Evolutionary conservation across 176 grass and related monocot genomes (phyloP), one percentile per base, ranked within the genome.

Genomic region (Thalia dealbata): DNA sequence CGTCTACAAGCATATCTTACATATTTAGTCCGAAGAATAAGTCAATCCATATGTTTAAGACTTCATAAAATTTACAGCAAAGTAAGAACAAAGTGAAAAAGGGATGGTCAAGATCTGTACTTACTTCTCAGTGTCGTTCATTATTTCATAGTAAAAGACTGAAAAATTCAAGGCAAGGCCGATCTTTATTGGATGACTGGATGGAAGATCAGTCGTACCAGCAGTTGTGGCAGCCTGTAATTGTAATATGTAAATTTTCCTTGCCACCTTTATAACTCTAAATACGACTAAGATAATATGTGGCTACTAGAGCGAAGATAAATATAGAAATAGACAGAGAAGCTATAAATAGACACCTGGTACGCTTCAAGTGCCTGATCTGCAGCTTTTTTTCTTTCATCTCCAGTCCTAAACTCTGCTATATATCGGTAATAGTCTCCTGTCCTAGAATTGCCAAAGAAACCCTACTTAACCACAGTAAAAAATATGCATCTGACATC

Each of bases 371-470:
- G 84, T 70, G 93, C 85, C 84, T 92, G 89, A 41, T 96, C 86
- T 16, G 84, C 79, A 26, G 78, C 81, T 61, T 86, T 81, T 52
- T 90, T 92, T 84, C 82, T 90, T 85, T 92, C 87, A 84, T 79
- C 84, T 32, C 71, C 89, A 84, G 60, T 63, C 69, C 88, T 92
- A 78, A 90, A 92, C 75, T 96, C 93, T 64, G 89, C 86, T 80
- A 96, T 77, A 71, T 92, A 96, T 45, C 87, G 73, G 41, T 96
- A 96, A 72, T 92, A 92, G 70, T 96, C 93, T 52, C 93, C 89
- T 86, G 92, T 92, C 93, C 89, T 96, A 77, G 22, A 74, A 82
- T 38, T 58, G 46, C 27, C 22, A 3, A 0, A 19, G 56, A 23
- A 61, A 74, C 24, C 10, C 69, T 79, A 73, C 19, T 61, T 52